Base-by-base conservation (phyloP, 2,329 filamentous ascomycete species). In the Pseudogymnoascus sp. region DNA sequence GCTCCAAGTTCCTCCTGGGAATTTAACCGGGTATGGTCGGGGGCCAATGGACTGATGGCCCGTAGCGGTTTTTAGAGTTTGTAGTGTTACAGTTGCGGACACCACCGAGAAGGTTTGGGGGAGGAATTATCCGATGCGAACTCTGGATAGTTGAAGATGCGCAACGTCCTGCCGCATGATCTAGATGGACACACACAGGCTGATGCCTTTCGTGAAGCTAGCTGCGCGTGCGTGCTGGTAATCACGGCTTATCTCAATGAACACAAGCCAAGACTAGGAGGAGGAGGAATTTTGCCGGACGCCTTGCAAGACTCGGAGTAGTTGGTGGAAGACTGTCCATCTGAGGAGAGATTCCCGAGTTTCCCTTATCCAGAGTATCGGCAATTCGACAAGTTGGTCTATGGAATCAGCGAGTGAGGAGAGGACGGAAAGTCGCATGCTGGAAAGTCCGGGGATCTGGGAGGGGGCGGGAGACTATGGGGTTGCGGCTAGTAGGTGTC, bases 261-360 rank as follows among this genome's bases (percentile, higher is more conserved):
- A 2, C 47, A 26, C 47, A 53, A 4, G 47, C 15, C 47, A 53
- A 53, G 47, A 53, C 26, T 17, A 15, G 47, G 47, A 53, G 4
- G 47, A 17, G 11, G 47, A 53, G 47, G 47, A 53, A 53, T 53
- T 53, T 53, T 53, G 47, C 47, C 47, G 47, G 47, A 31, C 47
- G 47, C 47, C 47, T 53, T 53, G 26, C 26, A 31, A 53, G 47
- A 53, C 47, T 53, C 47, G 47, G 47, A 31, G 26, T 53, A 53
- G 47, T 53, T 53, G 47, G 47, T 53, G 47, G 47, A 31, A 53
- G 47, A 53, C 47, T 53, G 47, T 53, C 47, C 47, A 53, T 53
- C 47, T 53, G 47, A 19, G 23, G 47, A 53, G 47, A 31, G 47
- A 53, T 53, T 53, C 23, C 47, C 47, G 26, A 53, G 47, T 7